Conservation (phyloP, 140 eudicot species). For the Erigeron philadelphicus region DNA sequence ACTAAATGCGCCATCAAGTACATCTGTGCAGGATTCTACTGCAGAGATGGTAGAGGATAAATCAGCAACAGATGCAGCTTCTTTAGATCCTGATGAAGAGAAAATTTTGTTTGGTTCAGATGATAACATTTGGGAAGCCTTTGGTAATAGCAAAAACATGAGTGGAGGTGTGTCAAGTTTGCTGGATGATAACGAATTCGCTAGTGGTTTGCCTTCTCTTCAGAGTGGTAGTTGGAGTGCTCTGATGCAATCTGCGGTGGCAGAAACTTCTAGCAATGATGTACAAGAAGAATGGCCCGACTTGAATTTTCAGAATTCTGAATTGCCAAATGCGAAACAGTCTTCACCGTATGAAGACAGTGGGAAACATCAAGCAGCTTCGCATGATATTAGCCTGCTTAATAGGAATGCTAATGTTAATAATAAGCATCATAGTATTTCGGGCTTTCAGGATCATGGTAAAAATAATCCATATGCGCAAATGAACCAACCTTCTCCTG, state of each 20-base stretch:
- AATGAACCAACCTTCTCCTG: constrained; percentile 34
- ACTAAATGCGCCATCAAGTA: constrained; percentile 34
- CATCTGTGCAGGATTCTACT: constrained; percentile 32
- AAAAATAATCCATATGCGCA: constrained; percentile 33
- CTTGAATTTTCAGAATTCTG: constrained; percentile 43
- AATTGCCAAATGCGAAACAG: constrained; percentile 30
- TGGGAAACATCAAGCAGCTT: constrained; percentile 36
- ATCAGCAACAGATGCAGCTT: constrained; percentile 35
- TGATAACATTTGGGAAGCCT: constrained; percentile 83
- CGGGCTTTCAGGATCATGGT: constrained; percentile 37
- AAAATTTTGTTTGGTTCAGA: constrained; percentile 89
- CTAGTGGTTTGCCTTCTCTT: constrained; percentile 53
- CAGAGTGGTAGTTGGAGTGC: constrained; percentile 99
- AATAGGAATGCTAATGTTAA: constrained; percentile 15
- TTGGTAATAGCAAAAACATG: constrained; percentile 46
- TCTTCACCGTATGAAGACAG: constrained; percentile 26
- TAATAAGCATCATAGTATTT: constrained; percentile 27
- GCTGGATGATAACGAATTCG: constrained; percentile 45
- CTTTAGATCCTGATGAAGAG: constrained; percentile 71
- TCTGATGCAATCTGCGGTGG: constrained; percentile 97
- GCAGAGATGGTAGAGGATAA: constrained; percentile 34
- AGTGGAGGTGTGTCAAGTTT: constrained; percentile 39
- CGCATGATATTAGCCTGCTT: constrained; percentile 30
- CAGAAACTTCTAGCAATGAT: constrained; percentile 68
- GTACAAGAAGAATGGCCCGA: constrained; percentile 62